A percentile compares a stretch with the other conserved stretches of the same genome.
Conservation (phyloP, 768 basidiomycete genomes). For the Mycena albidolilacea region DNA sequence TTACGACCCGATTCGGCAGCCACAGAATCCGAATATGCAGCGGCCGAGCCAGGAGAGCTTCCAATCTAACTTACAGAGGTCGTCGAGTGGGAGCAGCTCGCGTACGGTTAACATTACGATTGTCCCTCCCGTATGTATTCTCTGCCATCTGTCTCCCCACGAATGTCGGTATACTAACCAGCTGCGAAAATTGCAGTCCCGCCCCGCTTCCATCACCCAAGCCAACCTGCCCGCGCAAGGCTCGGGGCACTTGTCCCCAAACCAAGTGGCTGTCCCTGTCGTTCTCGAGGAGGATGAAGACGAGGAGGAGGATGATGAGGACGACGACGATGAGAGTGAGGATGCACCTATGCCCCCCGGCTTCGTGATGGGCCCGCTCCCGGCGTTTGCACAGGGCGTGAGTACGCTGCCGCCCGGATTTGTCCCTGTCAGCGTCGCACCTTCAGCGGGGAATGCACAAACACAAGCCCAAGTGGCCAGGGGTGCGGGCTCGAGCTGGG, state of each 20-base stretch:
- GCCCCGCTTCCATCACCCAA: slow-evolving; percentile 16
- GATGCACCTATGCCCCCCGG: slow-evolving; percentile 21
- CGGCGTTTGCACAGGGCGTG: slow-evolving; percentile 33
- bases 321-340: slow-evolving; percentile 9
- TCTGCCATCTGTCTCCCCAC: neutral
- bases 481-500: neutral
- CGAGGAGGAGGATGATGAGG: slow-evolving; percentile 18
- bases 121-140: slow-evolving; percentile 12
- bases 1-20: slow-evolving; percentile 2
- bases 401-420: slow-evolving; percentile 23
- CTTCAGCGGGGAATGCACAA: slow-evolving; percentile 1
- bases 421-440: slow-evolving; percentile 11
- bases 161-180: neutral
- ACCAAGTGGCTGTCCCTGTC: slow-evolving; percentile 11
- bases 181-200: slow-evolving; percentile 5
- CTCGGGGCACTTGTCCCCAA: slow-evolving; percentile 25
- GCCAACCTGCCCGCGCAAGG: neutral
- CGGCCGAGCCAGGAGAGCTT: slow-evolving; percentile 27
- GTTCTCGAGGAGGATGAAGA: slow-evolving; percentile 31
- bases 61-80: slow-evolving; percentile 15
- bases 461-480: neutral
- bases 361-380: slow-evolving; percentile 22
- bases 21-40: neutral
- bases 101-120: slow-evolving; percentile 30
- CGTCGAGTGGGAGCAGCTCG: slow-evolving; percentile 25